Percentiles rank a stretch among this genome's conserved stretches.
phyloP scores from a whole-genome alignment of 129 eudicot species.

The Flaveria brownii region DNA sequence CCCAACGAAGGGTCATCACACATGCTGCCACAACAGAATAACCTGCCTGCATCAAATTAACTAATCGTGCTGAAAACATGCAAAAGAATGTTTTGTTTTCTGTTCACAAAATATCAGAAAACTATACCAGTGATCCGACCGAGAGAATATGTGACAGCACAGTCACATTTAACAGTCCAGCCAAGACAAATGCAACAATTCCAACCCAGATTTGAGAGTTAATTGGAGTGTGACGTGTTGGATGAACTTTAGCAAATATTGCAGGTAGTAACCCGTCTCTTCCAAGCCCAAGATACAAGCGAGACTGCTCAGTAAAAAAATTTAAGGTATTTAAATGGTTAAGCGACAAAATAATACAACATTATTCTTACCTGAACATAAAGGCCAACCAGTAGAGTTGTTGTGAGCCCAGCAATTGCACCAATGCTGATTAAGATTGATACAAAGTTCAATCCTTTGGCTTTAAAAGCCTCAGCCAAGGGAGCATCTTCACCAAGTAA shows the following conservation, averaged over 20 bases:
- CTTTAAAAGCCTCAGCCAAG: slow-evolving; percentile 81
- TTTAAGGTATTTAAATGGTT: background rate
- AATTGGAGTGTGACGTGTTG: slow-evolving; percentile 83
- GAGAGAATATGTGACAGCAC: slow-evolving; percentile 93
- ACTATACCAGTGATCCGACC: slow-evolving; percentile 87
- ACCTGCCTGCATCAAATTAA: slow-evolving; percentile 68
- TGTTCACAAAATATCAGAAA: background rate
- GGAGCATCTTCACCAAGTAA: slow-evolving; percentile 97
- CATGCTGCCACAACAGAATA: slow-evolving; percentile 98
- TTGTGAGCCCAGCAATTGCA: slow-evolving; percentile 98
- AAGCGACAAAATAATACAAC: background rate
- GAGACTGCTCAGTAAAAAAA: slow-evolving; percentile 60
- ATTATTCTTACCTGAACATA: slow-evolving; percentile 77
- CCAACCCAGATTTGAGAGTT: slow-evolving; percentile 99
- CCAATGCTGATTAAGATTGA: slow-evolving; percentile 88
- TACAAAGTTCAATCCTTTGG: slow-evolving; percentile 82
- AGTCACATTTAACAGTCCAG: slow-evolving; percentile 76
- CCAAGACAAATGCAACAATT: slow-evolving; percentile 72
- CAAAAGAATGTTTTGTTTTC: background rate
- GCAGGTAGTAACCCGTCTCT: slow-evolving; percentile 93
- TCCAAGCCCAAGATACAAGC: slow-evolving; percentile 97
- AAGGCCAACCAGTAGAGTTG: slow-evolving; percentile 92
- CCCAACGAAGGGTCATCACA: slow-evolving; percentile 80
- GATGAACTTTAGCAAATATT: slow-evolving; percentile 82
- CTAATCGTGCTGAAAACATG: background rate